phyloP scores from a whole-genome alignment of 495 filamentous ascomycete species.

The Apiosordaria backusii region DNA sequence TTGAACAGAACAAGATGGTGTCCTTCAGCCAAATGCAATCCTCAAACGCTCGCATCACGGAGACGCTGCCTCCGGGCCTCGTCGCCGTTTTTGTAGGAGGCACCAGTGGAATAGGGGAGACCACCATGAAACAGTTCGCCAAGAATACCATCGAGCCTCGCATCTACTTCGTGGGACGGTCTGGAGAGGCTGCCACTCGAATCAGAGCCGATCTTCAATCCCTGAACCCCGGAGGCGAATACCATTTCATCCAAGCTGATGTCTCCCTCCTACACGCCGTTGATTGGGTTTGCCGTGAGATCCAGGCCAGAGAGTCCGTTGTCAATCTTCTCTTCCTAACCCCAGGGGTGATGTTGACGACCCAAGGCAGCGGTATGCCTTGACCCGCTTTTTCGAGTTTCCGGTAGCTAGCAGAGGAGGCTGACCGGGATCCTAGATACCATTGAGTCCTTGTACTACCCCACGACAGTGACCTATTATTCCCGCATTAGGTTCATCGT shows the following conservation, averaged over 20 bases:
- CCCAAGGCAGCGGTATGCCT: conserved; percentile 12
- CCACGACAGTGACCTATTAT: conserved; percentile 56
- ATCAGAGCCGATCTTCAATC: conserved; percentile 44
- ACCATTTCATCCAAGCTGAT: conserved; percentile 55
- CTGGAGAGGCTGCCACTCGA: conserved; percentile 40
- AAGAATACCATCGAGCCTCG: conserved; percentile 41
- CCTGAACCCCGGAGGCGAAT: conserved; percentile 50
- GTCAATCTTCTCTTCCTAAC: conserved; percentile 64
- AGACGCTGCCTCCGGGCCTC: conserved; percentile 38
- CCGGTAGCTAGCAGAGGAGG: not conserved
- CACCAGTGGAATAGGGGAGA: conserved; percentile 61
- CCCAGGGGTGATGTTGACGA: conserved; percentile 41
- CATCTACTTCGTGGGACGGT: conserved; percentile 47
- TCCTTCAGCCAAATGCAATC: conserved; percentile 33
- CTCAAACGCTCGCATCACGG: conserved; percentile 40
- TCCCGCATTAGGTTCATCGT: conserved; percentile 58
- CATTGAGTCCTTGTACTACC: conserved; percentile 53
- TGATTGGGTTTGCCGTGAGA: conserved; percentile 57
- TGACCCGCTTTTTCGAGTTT: not conserved
- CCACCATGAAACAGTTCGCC: conserved; percentile 56
- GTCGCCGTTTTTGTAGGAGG: conserved; percentile 61
- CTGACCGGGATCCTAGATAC: conserved; percentile 43
- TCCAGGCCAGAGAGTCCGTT: conserved; percentile 47
- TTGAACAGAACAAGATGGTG: conserved; percentile 32
- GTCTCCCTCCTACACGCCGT: conserved; percentile 55